These are phyloP conservation scores for Leccinum variicolor DNA, from an alignment of 768 basidiomycete species.

Conservation along the genomic window DNA sequence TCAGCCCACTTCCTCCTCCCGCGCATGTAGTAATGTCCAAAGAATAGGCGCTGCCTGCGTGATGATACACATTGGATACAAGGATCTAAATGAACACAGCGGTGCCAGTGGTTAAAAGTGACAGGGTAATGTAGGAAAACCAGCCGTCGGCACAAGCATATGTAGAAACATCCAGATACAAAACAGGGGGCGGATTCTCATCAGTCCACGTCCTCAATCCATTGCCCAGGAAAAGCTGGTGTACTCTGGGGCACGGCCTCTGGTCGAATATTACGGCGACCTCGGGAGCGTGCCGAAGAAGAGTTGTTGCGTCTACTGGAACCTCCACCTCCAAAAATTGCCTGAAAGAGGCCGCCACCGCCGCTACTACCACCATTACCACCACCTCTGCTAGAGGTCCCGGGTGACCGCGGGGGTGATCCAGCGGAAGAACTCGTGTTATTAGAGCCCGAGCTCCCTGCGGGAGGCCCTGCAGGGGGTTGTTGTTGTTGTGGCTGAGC, in stretches of 20 bases:
- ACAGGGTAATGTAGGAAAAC: slow-evolving; percentile 10
- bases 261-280: slow-evolving; percentile 6
- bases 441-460: slow-evolving; percentile 14
- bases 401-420: slow-evolving; percentile 17
- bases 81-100: slow-evolving; percentile 20
- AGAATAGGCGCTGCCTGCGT: background rate
- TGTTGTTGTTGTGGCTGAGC: slow-evolving; percentile 55
- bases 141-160: background rate
- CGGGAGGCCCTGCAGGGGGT: slow-evolving; percentile 25
- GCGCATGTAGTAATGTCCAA: background rate
- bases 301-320: slow-evolving; percentile 14
- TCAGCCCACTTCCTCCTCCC: background rate
- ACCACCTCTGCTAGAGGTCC: slow-evolving; percentile 19
- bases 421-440: slow-evolving; percentile 16
- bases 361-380: background rate
- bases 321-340: slow-evolving; percentile 29
- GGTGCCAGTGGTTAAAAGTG: background rate
- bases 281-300: slow-evolving; percentile 10
- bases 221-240: slow-evolving; percentile 32
- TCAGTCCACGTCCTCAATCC: slow-evolving; percentile 35
- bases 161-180: background rate
- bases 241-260: slow-evolving; percentile 3
- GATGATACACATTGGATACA: slow-evolving; percentile 10
- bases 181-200: background rate
- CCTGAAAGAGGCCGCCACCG: slow-evolving; percentile 24